phyloP scores from a whole-genome alignment of 768 basidiomycete genomes.

The Cubamyces sp. region DNA sequence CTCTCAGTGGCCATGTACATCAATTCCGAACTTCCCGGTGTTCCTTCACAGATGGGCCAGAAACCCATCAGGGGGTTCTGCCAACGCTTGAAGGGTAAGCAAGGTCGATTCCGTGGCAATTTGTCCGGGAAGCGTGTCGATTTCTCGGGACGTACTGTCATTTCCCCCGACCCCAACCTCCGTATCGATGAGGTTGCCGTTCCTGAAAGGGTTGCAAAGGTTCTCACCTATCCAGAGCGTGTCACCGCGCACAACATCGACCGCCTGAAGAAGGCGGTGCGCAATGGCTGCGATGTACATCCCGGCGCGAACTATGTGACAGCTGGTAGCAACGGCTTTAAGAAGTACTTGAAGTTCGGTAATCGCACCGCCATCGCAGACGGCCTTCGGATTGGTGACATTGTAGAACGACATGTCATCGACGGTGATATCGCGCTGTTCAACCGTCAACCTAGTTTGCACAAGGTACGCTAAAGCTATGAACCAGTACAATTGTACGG shows the following conservation, averaged over 20 bases:
- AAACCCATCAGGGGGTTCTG: slow-evolving; percentile 98
- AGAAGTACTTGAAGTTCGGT: slow-evolving; percentile 90
- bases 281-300: slow-evolving; percentile 88
- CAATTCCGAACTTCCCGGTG: slow-evolving; percentile 95
- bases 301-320: slow-evolving; percentile 97
- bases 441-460: slow-evolving; percentile 98
- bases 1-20: slow-evolving; percentile 96
- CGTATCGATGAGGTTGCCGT: slow-evolving; percentile 98
- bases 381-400: slow-evolving; percentile 81
- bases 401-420: slow-evolving; percentile 91
- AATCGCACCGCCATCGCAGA: slow-evolving; percentile 82
- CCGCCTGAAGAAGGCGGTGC: slow-evolving; percentile 69
- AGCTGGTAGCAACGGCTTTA: slow-evolving; percentile 73
- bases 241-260: slow-evolving; percentile 92
- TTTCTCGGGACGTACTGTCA: slow-evolving; percentile 97
- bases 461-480: slow-evolving; percentile 61
- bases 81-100: slow-evolving; percentile 97
- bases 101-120: slow-evolving; percentile 98
- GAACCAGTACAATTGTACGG: neutral
- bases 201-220: slow-evolving; percentile 92
- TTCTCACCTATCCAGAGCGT: slow-evolving; percentile 94
- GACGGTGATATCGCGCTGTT: slow-evolving; percentile 98
- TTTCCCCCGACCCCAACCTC: slow-evolving; percentile 98
- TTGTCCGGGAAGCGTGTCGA: slow-evolving; percentile 99
- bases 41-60: slow-evolving; percentile 82